phyloP scores from a whole-genome alignment of 257 asterid species.

The Eustoma russellianum region DNA sequence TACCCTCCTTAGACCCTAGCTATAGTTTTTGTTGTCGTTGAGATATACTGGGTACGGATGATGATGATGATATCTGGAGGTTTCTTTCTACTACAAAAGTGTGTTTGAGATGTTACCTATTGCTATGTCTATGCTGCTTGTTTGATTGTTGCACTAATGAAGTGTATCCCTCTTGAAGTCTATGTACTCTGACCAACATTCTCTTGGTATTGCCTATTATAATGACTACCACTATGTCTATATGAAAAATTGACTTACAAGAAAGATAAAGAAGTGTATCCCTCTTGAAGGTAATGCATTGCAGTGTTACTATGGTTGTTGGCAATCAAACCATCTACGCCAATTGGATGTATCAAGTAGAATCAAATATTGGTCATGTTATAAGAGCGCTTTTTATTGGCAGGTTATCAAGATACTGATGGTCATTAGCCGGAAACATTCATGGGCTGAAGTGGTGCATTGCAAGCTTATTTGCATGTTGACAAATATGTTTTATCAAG shows the following conservation, averaged over 20 bases:
- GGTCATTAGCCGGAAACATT: constrained; percentile 73
- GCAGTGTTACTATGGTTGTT: neutral
- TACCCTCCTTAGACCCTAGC: too few relatives aligned
- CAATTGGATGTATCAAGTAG: neutral
- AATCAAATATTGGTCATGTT: neutral
- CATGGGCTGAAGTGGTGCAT: constrained; percentile 96
- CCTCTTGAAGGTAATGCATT: neutral
- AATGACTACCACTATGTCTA: too few relatives aligned
- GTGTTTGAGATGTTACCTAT: too few relatives aligned
- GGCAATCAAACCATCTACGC: neutral
- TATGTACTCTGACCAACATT: too few relatives aligned
- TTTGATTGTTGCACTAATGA: neutral
- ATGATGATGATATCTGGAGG: too few relatives aligned
- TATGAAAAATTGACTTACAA: too few relatives aligned
- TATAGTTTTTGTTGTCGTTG: too few relatives aligned
- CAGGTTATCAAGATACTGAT: constrained; percentile 86
- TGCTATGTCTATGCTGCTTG: neutral
- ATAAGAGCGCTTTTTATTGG: constrained; percentile 2
- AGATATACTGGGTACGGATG: too few relatives aligned
- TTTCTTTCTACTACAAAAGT: too few relatives aligned
- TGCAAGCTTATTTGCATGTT: constrained; percentile 91
- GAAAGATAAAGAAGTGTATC: too few relatives aligned
- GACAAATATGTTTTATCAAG: constrained; percentile 86
- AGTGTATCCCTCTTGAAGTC: too few relatives aligned
- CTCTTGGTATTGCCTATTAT: too few relatives aligned